Base-by-base conservation (phyloP, 371 early-diverging fungal genomes). In the Mucor saturninus region DNA sequence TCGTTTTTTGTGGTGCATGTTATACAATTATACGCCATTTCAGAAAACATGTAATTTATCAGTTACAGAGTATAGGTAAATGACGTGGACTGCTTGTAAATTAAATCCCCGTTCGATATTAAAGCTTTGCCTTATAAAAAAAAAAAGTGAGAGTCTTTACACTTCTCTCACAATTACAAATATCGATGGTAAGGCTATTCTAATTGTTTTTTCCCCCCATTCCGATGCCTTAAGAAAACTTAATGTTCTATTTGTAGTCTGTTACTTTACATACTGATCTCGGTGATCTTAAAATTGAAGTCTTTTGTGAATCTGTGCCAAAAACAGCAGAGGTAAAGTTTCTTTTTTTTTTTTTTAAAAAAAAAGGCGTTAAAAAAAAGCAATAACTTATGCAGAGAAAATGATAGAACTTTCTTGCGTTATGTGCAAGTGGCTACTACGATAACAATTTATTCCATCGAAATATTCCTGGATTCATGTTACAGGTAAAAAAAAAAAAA, bases 361-460 rank as follows among this genome's bases (percentile, higher is more conserved):
- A 13, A n/a, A 3, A 45, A 13, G n/a, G 13, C 11, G 11, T 9
- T 54, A 10, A 14, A 26, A 5, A 5, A 40, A n/a, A 29, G 21
- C 21, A 21, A 21, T 21, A 37, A 51, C 29, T 26, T 5, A 30
- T 10, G 13, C 7, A 21, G 21, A 21, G 21, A 5, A 49, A 38
- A 14, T 11, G 15, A 8, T 69, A 93, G 92, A 98, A 98, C 83
- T 98, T 98, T 77, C 76, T 97, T 54, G 98, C 98, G 0, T 73
- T 98, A 26, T 96, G 96, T 64, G 97, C 96, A 31, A 89, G 87
- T 62, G 94, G 92, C 15, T 98, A 96, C 72, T 98, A 98, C 72
- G 90, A 96, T 74, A 88, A 88, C 64, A 87, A 84, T 61, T 66
- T 91, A 29, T 90, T 97, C 65, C 96, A 96, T 69, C 73, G 93